A percentile compares a stretch with the other conserved stretches of the same genome.
Conservation (phyloP, 495 filamentous ascomycete species). For the Cairneyella variabilis region DNA sequence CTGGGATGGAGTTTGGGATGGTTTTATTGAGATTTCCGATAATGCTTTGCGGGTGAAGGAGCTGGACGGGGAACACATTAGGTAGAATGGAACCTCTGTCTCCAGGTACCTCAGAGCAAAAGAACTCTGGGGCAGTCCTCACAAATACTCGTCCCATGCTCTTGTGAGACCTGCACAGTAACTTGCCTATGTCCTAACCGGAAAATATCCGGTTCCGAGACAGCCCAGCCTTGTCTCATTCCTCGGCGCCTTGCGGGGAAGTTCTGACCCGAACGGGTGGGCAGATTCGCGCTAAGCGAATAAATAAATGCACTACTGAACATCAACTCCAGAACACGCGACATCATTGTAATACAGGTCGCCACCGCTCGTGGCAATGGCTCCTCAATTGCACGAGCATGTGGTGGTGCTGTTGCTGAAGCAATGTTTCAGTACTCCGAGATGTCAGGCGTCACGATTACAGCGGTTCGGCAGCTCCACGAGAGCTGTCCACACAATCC, state of each 20-base stretch:
- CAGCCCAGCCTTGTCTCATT: too few relatives aligned
- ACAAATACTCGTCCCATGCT: neutral
- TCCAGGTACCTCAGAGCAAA: conserved; percentile 23
- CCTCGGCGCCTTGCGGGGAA: too few relatives aligned
- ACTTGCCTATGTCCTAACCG: too few relatives aligned
- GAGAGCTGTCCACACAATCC: conserved; percentile 6
- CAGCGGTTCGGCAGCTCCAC: neutral
- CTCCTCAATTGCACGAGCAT: conserved; percentile 16
- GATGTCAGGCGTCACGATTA: conserved; percentile 11
- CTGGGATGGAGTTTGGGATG: conserved; percentile 9
- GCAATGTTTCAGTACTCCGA: conserved; percentile 23
- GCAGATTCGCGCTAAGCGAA: too few relatives aligned
- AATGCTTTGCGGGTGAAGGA: neutral
- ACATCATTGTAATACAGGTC: too few relatives aligned
- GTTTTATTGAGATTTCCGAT: neutral
- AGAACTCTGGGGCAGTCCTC: conserved; percentile 12
- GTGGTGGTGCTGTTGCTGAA: conserved; percentile 19
- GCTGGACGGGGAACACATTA: too few relatives aligned
- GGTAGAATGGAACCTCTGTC: conserved; percentile 21
- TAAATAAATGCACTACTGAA: too few relatives aligned
- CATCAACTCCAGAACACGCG: too few relatives aligned
- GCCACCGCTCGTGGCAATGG: conserved; percentile 17
- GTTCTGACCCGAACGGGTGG: too few relatives aligned
- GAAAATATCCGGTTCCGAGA: too few relatives aligned
- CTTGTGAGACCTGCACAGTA: too few relatives aligned